Evolutionary conservation across 768 basidiomycete species (phyloP), one percentile per base, ranked within the genome.

Genomic region (Scleroderma bovista): DNA sequence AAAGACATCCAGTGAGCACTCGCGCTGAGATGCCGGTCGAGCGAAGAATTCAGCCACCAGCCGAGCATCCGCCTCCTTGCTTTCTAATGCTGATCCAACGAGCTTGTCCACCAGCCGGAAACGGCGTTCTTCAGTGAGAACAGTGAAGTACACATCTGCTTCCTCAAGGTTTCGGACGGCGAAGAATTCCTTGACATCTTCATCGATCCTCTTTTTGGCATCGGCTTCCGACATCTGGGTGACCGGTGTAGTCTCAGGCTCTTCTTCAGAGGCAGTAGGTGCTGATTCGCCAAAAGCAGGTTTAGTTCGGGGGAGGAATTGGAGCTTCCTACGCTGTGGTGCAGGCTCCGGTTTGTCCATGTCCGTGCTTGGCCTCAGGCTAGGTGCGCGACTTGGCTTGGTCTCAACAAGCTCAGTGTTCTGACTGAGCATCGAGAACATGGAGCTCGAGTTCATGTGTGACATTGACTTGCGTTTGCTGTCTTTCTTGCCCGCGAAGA

Each of bases 151-250:
- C 22, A 78, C 78, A 57, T 91, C 91, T 12, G 89, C 93, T 66
- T 96, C 94, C 31, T 86, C 84, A 50, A 96, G 65, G 60, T 84
- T 87, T 56, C 89, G 86, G 58, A 90, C 81, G 56, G 75, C 79
- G 68, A 86, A 93, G 73, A 92, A 88, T 73, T 97, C 92, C 69
- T 89, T 91, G 49, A 73, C 70, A 57, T 94, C 89, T 58, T 92
- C 85, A 13, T 73, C 75, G 58, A 95, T 85, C 75, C 86, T 88
- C 65, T 80, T 80, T 68, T 77, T 75, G 33, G 83, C 87, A 16
- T 82, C 80, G 1, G 70, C 79, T 57, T 83, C 84, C 0, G 79
- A 73, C 78, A 93, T 84, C 46, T 74, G 72, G 9, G 60, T 64
- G 11, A 54, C 52, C 8, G 43, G 29, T 31, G 52, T 43, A 16